These are phyloP conservation scores for Mrakia gelida DNA, from an alignment of 768 basidiomycete genomes.

Conservation along the genomic window DNA sequence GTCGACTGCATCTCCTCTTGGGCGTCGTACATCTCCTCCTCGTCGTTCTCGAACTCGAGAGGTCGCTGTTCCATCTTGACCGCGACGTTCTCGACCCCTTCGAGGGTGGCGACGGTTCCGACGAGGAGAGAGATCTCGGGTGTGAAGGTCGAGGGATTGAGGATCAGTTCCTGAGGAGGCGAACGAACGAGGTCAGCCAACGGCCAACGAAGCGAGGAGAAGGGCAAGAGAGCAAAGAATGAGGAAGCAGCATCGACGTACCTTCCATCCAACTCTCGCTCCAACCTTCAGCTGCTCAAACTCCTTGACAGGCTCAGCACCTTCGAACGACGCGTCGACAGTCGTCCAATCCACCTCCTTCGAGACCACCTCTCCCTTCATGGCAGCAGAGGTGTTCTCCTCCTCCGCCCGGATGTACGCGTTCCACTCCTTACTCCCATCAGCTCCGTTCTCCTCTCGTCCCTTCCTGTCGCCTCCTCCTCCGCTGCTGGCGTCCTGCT, in stretches of 20 bases:
- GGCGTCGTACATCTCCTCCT: neutral
- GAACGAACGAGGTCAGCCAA: neutral
- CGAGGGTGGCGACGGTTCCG: neutral
- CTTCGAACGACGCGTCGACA: neutral
- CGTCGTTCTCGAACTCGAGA: neutral
- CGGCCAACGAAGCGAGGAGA: neutral
- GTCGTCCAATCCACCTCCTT: constrained; percentile 1
- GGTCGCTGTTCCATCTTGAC: neutral
- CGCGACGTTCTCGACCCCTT: neutral
- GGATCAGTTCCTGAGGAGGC: constrained; percentile 17
- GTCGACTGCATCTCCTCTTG: neutral
- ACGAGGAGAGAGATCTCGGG: constrained; percentile 17
- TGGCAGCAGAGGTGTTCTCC: neutral
- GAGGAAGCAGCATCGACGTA: neutral
- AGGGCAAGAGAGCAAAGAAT: neutral
- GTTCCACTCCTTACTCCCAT: constrained; percentile 6
- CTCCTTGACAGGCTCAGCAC: neutral
- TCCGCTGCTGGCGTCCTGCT: neutral
- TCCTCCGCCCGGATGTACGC: constrained; percentile 8
- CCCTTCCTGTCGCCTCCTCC: neutral
- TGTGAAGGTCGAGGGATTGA: constrained; percentile 10
- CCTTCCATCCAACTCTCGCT: constrained; percentile 13
- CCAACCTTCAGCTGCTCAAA: neutral
- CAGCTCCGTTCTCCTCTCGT: neutral
- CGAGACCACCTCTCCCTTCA: neutral